Conservation (phyloP, 371 early-diverging fungal genomes). For the Mortierella sp. region DNA sequence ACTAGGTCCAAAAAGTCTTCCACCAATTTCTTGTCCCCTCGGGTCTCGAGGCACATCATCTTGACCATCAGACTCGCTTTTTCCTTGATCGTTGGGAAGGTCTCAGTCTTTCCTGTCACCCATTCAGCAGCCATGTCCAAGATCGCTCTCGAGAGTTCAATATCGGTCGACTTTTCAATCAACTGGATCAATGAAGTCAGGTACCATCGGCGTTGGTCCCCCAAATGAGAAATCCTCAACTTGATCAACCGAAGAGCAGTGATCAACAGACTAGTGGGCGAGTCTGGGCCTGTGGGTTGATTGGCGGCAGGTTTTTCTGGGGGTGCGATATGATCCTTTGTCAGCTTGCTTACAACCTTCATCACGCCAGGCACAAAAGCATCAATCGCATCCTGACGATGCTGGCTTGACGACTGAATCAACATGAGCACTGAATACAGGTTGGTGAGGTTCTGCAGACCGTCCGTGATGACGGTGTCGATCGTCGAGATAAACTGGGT, state of each 20-base stretch:
- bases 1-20: constrained; percentile 90
- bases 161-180: constrained; percentile 83
- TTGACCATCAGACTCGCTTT: constrained; percentile 90
- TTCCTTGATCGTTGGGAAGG: constrained; percentile 96
- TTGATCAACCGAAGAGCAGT: constrained; percentile 81
- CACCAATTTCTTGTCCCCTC: constrained; percentile 71
- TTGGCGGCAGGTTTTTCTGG: constrained; percentile 28
- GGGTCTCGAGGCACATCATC: constrained; percentile 86
- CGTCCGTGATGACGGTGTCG: constrained; percentile 54
- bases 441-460: constrained; percentile 73
- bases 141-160: constrained; percentile 76
- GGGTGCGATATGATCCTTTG: constrained; percentile 78
- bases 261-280: constrained; percentile 70
- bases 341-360: constrained; percentile 84
- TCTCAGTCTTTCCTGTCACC: constrained; percentile 80
- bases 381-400: constrained; percentile 76
- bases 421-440: constrained; percentile 77
- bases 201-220: constrained; percentile 90
- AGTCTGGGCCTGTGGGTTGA: constrained; percentile 56
- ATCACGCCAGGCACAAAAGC: constrained; percentile 79
- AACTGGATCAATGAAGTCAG: constrained; percentile 83
- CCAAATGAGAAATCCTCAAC: constrained; percentile 79
- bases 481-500: constrained; percentile 56
- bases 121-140: constrained; percentile 89
- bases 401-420: constrained; percentile 76